A percentile compares a stretch with the other conserved stretches of the same genome.
Evolutionary conservation across 2,329 filamentous ascomycete genomes (phyloP).

Genomic region (Aspergillus melleus): DNA sequence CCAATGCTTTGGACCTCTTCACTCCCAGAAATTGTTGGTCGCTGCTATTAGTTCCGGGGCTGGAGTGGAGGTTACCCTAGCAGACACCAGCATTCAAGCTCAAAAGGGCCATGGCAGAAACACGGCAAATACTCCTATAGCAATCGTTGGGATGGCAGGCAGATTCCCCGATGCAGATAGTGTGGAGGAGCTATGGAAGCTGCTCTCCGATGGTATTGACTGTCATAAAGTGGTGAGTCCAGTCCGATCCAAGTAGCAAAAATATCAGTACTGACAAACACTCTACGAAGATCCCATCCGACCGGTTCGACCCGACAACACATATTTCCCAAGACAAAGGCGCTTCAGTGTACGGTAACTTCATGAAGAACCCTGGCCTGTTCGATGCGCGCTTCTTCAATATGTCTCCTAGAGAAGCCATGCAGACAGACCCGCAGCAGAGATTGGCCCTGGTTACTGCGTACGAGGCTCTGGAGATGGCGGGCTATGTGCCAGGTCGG

Average conservation of each 20-base stretch:
- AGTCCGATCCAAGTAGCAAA: neutral
- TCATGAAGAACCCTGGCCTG: constrained; percentile 66
- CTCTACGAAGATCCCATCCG: constrained; percentile 58
- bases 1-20: neutral
- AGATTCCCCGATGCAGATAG: constrained; percentile 69
- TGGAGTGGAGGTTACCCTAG: neutral
- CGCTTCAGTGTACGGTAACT: constrained; percentile 68
- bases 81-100: neutral
- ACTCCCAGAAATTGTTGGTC: neutral
- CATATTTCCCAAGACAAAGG: constrained; percentile 69
- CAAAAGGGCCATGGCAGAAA: neutral
- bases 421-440: constrained; percentile 62
- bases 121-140: constrained; percentile 33
- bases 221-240: constrained; percentile 47
- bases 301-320: constrained; percentile 66
- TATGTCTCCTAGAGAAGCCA: constrained; percentile 73
- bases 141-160: constrained; percentile 77
- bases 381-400: constrained; percentile 77
- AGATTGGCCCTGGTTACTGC: constrained; percentile 64
- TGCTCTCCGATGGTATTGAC: constrained; percentile 68
- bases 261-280: neutral
- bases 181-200: constrained; percentile 67
- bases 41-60: neutral
- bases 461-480: constrained; percentile 60
- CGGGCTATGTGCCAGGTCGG: constrained; percentile 49